Evolutionary conservation across 2,329 filamentous ascomycete genomes (phyloP).

Genomic region (Metarhizium anisopliae): DNA sequence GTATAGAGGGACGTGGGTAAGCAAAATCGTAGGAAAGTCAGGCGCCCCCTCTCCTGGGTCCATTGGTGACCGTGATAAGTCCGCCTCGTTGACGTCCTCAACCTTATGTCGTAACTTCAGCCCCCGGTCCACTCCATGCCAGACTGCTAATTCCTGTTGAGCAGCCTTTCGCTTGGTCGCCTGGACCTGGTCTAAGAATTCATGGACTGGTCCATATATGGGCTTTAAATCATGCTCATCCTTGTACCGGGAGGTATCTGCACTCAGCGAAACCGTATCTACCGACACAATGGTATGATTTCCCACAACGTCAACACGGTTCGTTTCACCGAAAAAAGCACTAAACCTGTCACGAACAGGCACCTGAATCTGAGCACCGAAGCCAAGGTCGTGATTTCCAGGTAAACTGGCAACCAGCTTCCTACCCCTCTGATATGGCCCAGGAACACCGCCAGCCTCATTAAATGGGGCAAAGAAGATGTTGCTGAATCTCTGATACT

Average conservation of each 20-base stretch:
- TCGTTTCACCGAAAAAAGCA: slow-evolving; percentile 84
- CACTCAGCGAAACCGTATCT: slow-evolving; percentile 81
- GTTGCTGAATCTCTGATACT: slow-evolving; percentile 77
- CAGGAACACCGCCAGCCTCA: slow-evolving; percentile 42
- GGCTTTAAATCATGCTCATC: slow-evolving; percentile 41
- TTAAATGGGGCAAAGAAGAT: slow-evolving; percentile 73
- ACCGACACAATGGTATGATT: slow-evolving; percentile 95
- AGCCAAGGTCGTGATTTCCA: slow-evolving; percentile 92
- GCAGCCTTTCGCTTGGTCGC: slow-evolving; percentile 58
- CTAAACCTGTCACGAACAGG: slow-evolving; percentile 76
- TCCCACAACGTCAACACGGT: slow-evolving; percentile 80
- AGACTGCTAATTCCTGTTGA: slow-evolving; percentile 56
- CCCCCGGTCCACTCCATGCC: slow-evolving; percentile 50
- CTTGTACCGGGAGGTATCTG: slow-evolving; percentile 45
- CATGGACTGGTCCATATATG: slow-evolving; percentile 67
- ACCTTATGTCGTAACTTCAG: slow-evolving; percentile 49
- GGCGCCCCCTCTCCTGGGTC: slow-evolving; percentile 35
- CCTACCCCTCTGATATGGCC: slow-evolving; percentile 54
- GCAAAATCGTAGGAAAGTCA: slow-evolving; percentile 77
- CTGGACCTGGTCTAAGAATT: slow-evolving; percentile 65
- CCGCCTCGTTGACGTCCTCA: slow-evolving; percentile 45
- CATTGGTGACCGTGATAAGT: slow-evolving; percentile 19
- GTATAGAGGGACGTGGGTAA: slow-evolving; percentile 87
- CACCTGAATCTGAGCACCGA: slow-evolving; percentile 74
- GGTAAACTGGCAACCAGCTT: slow-evolving; percentile 80